These are phyloP conservation scores for Cryptosporidium felis DNA, from an alignment of 169 alveolate genomes.

Conservation along the genomic window DNA sequence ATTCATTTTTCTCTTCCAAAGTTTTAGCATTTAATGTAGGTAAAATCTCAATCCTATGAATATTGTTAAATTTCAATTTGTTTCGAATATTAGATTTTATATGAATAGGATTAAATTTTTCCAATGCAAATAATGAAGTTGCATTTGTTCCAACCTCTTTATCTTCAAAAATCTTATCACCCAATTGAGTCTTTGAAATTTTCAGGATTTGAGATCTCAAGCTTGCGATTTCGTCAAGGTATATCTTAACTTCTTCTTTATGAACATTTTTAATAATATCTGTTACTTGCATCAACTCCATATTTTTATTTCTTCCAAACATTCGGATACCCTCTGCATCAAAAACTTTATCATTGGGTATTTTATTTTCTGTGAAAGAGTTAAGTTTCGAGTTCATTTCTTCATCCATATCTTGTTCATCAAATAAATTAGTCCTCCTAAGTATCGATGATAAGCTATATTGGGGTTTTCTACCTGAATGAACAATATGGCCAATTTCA, in stretches of 20 bases:
- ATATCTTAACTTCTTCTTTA: slow-evolving; percentile 46
- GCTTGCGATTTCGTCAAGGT: slow-evolving; percentile 40
- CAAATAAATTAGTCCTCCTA: slow-evolving; percentile 57
- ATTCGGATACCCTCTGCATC: neutral
- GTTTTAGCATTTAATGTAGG: neutral
- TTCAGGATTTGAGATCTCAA: slow-evolving; percentile 51
- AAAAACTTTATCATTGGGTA: neutral
- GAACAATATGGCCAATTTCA: slow-evolving; percentile 64
- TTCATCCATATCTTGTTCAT: neutral
- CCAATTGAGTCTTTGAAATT: too few relatives aligned
- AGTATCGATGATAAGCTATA: slow-evolving; percentile 52
- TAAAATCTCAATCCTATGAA: neutral
- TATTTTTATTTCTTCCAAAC: neutral
- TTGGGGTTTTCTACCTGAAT: slow-evolving; percentile 34
- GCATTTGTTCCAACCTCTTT: too few relatives aligned
- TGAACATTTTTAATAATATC: slow-evolving; percentile 64
- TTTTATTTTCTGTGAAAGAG: neutral
- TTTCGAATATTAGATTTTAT: neutral
- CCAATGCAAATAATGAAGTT: too few relatives aligned
- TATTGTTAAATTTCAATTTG: neutral
- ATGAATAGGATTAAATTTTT: neutral
- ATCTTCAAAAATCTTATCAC: neutral
- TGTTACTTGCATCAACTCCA: slow-evolving; percentile 41
- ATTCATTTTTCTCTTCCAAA: slow-evolving; percentile 3
- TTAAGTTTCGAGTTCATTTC: neutral